These are phyloP conservation scores for Lophiotrema nucula DNA, from an alignment of 495 filamentous ascomycete genomes.

Conservation along the genomic window DNA sequence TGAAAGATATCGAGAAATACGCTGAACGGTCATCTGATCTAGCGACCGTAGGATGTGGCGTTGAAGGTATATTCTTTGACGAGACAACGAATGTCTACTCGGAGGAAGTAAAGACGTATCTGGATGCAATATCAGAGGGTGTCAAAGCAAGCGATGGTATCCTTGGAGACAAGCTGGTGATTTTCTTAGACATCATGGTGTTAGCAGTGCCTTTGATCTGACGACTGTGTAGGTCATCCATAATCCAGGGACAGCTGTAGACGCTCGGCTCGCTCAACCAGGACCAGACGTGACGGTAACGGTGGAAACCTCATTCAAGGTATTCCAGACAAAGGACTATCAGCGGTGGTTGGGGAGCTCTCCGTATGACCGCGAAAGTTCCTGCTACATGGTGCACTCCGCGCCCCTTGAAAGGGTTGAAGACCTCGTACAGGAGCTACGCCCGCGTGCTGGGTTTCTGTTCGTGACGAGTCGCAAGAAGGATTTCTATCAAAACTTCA, in stretches of 20 bases:
- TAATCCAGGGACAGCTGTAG: slow-evolving; percentile 18
- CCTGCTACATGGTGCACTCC: slow-evolving; percentile 14
- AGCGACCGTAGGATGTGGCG: neutral
- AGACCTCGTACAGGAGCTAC: neutral
- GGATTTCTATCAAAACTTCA: slow-evolving; percentile 15
- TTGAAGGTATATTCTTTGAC: slow-evolving; percentile 32
- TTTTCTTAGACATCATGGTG: neutral
- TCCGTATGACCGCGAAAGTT: neutral
- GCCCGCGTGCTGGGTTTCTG: slow-evolving; percentile 7
- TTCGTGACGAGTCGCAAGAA: slow-evolving; percentile 18
- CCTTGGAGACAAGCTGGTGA: slow-evolving; percentile 9
- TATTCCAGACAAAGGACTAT: neutral
- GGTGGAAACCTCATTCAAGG: neutral
- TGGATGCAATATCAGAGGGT: slow-evolving; percentile 32
- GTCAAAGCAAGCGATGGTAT: slow-evolving; percentile 34
- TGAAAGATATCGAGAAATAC: slow-evolving; percentile 20
- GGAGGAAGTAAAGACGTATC: slow-evolving; percentile 34
- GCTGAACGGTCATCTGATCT: slow-evolving; percentile 13
- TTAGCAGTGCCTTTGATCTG: neutral
- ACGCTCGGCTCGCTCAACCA: slow-evolving; percentile 1
- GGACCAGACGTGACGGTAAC: slow-evolving; percentile 9
- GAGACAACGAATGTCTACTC: slow-evolving; percentile 32
- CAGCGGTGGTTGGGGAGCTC: slow-evolving; percentile 10
- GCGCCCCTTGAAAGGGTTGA: slow-evolving; percentile 4
- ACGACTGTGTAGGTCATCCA: slow-evolving; percentile 11